Conservation (phyloP, 2,329 filamentous ascomycete species). For the Bertia moriformis region DNA sequence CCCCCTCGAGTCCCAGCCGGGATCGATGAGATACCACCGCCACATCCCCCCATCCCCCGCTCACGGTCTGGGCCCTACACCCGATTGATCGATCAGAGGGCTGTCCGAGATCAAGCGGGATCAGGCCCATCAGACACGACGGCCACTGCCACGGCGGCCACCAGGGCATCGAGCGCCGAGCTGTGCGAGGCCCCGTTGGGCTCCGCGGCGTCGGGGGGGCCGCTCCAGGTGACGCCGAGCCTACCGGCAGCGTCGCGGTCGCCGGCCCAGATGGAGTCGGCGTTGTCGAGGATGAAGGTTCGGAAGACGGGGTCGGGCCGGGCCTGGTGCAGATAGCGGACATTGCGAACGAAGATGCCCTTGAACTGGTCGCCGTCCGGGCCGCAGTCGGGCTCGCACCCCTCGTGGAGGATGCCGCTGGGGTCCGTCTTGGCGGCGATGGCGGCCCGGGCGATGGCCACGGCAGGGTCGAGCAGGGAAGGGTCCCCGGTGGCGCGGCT, state of each 20-base stretch:
- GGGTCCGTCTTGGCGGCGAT: constrained; percentile 26
- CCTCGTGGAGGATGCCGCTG: constrained; percentile 33
- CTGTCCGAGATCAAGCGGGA: no score
- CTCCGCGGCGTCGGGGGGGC: constrained; percentile 42
- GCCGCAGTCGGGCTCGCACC: constrained; percentile 32
- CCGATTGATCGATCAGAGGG: no score
- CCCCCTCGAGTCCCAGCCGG: no score
- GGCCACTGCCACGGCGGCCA: constrained; percentile 34
- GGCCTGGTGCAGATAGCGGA: constrained; percentile 38
- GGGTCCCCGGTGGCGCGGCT: constrained; percentile 25
- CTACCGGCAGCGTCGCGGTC: constrained; percentile 32
- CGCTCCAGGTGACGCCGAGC: constrained; percentile 52
- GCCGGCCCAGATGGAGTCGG: constrained; percentile 49
- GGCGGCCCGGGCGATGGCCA: constrained; percentile 34
- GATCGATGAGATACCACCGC: no score
- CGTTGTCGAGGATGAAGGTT: constrained; percentile 43
- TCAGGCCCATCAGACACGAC: no score
- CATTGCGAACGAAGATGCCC: constrained; percentile 53
- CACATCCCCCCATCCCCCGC: no score
- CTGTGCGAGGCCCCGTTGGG: constrained; percentile 51
- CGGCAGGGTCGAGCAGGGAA: constrained; percentile 25
- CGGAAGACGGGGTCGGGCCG: constrained; percentile 32
- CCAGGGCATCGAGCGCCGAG: constrained; percentile 50
- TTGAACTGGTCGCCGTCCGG: constrained; percentile 53
- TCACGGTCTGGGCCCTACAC: no score